Evolutionary conservation across 495 filamentous ascomycete genomes (phyloP).

Genomic region (Cetradonia linearis): DNA sequence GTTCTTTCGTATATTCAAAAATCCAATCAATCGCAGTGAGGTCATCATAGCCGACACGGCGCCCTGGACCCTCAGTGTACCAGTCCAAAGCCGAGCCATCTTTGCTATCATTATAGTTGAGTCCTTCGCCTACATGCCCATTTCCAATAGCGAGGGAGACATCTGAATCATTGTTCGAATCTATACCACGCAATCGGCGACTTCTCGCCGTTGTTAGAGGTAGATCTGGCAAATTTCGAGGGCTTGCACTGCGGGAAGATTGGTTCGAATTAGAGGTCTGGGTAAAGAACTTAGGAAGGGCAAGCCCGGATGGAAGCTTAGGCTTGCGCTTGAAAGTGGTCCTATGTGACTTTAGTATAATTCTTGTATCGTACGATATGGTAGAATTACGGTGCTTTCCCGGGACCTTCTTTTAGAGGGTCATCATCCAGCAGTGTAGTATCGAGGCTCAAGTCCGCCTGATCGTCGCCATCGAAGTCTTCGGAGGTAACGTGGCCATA

Average conservation of each 20-base stretch:
- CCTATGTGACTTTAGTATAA: slow-evolving; percentile 30
- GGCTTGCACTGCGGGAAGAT: slow-evolving; percentile 21
- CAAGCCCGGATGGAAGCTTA: slow-evolving; percentile 50
- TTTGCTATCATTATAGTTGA: slow-evolving; percentile 39
- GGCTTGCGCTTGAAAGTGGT: slow-evolving; percentile 79
- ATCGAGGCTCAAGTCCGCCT: slow-evolving; percentile 26
- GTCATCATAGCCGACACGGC: slow-evolving; percentile 90
- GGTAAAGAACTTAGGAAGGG: slow-evolving; percentile 47
- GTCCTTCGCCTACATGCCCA: slow-evolving; percentile 30
- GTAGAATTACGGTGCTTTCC: slow-evolving; percentile 37
- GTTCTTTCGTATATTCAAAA: slow-evolving; percentile 95
- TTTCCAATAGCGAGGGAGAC: slow-evolving; percentile 30
- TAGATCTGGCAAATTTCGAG: slow-evolving; percentile 11
- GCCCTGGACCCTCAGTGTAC: slow-evolving; percentile 83
- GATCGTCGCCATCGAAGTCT: slow-evolving; percentile 19
- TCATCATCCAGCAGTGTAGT: slow-evolving; percentile 37
- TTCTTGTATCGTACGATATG: background rate
- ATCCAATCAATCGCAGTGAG: slow-evolving; percentile 99
- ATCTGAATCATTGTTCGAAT: slow-evolving; percentile 23
- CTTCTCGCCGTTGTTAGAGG: slow-evolving; percentile 24
- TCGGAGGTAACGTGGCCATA: slow-evolving; percentile 6
- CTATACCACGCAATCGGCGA: slow-evolving; percentile 23
- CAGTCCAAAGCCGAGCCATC: slow-evolving; percentile 65
- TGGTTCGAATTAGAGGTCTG: slow-evolving; percentile 23
- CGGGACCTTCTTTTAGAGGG: slow-evolving; percentile 38